Evolutionary conservation across 495 filamentous ascomycete species (phyloP), one percentile per base, ranked within the genome.

Genomic region (Choiromyces venosus): DNA sequence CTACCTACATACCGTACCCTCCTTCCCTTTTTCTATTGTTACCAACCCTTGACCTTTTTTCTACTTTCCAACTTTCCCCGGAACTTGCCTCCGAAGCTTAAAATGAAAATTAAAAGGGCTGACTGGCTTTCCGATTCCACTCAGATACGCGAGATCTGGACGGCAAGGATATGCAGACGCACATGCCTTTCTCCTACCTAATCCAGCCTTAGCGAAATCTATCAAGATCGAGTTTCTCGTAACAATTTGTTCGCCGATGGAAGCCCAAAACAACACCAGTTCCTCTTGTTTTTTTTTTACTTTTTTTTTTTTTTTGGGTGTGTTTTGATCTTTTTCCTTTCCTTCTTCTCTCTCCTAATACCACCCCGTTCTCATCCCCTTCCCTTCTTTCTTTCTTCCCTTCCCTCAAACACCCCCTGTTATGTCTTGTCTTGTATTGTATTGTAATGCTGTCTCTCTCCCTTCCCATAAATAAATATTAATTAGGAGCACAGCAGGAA

Each of bases 111-210:
- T n/a, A n/a, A n/a, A n/a, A n/a, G n/a, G n/a, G n/a, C n/a, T n/a
- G n/a, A 14, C 52, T 61, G 52, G 33, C 4, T 4, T 29, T 61
- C 52, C 52, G 52, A 61, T 61, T 61, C 52, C 52, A 4, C 52
- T 61, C 25, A 61, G 52, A 61, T 61, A 61, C 25, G 52, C 52
- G 52, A 61, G 52, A 61, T 61, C 52, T 61, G 25, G 52, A 33
- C 52, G 25, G 52, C 52, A 61, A 61, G 52, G 52, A n/a, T 61
- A 25, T 29, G 52, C 52, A 33, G 52, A 29, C 14, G 52, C 52
- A 61, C 52, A 61, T 61, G 52, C 25, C 52, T 29, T n/a, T 29
- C 52, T 61, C 25, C 52, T 33, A 61, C 25, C 52, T 25, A 33
- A 61, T 33, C 52, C 29, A 61, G 52, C 6, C 6, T 10, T 61